These are phyloP conservation scores for Pythium sukuiense DNA, from an alignment of 352 stramenopile species.

Conservation along the genomic window DNA sequence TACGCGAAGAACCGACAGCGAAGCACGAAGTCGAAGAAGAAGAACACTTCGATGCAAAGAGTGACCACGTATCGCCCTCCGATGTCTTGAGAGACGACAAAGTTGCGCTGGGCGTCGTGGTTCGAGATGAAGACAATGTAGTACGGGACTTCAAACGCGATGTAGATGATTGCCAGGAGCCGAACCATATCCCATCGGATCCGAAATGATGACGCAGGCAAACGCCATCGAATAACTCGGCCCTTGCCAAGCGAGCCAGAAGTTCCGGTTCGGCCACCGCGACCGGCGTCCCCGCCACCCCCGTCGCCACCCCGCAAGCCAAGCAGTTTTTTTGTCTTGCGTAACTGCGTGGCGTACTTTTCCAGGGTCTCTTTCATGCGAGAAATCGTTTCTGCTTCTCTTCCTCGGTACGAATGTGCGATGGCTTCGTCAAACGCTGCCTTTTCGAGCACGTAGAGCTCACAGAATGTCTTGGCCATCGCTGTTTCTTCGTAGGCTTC, in stretches of 20 bases:
- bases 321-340: conserved; percentile 78
- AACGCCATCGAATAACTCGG: conserved; percentile 28
- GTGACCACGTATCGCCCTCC: conserved; percentile 35
- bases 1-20: conserved; percentile 54
- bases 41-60: conserved; percentile 52
- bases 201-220: conserved; percentile 55
- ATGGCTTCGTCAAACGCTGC: conserved; percentile 58
- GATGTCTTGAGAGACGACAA: conserved; percentile 38
- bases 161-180: conserved; percentile 44
- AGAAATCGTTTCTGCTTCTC: conserved; percentile 27
- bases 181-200: conserved; percentile 50
- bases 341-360: conserved; percentile 58
- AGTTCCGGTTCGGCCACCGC: not conserved
- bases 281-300: not conserved
- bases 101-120: conserved; percentile 44
- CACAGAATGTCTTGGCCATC: conserved; percentile 77
- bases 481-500: conserved; percentile 74
- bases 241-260: not conserved
- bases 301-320: conserved; percentile 41
- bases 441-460: conserved; percentile 75
- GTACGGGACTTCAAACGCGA: conserved; percentile 73
- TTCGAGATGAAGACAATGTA: conserved; percentile 67
- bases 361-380: conserved; percentile 51
- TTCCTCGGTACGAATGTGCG: conserved; percentile 48
- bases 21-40: conserved; percentile 47